Evolutionary conservation across 768 basidiomycete species (phyloP), one percentile per base, ranked within the genome.

Genomic region (Pholiota molesta): DNA sequence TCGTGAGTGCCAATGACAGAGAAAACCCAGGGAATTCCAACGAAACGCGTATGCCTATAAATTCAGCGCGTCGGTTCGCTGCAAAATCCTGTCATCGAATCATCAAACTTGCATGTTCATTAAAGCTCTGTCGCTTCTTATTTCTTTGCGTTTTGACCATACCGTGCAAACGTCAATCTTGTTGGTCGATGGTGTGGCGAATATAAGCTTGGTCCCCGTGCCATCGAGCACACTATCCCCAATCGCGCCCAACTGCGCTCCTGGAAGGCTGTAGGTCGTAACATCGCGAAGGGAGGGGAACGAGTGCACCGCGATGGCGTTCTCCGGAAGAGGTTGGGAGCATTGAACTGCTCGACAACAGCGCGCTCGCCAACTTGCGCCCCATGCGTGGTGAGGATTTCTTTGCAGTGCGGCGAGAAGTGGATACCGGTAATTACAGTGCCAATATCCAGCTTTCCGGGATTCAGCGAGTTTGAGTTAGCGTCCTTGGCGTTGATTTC

Each of bases 331-430:
- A 16, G 68, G 67, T 44, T 68, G 14, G n/a, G 44, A 21, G 44
- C 3, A 13, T 14, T 13, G 66, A 67, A 47, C 59, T 53, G 61
- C 61, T 47, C 54, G 53, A 10, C 26, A 58, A 57, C n/a, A 52
- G 51, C 65, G 52, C 45, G 51, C 19, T 49, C 57, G 19, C 51
- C 58, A 47, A 63, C 47, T 40, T 54, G 40, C 54, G 71, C 71
- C 60, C 76, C 92, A 67, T 95, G 92, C 2, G 92, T 91, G 45
- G 86, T 91, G n/a, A 97, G 74, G 37, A 97, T 74, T 68, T 97
- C 95, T 65, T 92, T 93, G 68, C 88, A 87, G 63, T 94, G 89
- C 4, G 88, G 85, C 16, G 92, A 91, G 71, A 87, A 93, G 57
- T 89, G 81, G 11, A 94, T 73, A 6, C 87, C 86, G 6, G 88